Evolutionary conservation across 495 filamentous ascomycete genomes (phyloP), one percentile per base, ranked within the genome.

Genomic region (Aspergillus mulundensis): DNA sequence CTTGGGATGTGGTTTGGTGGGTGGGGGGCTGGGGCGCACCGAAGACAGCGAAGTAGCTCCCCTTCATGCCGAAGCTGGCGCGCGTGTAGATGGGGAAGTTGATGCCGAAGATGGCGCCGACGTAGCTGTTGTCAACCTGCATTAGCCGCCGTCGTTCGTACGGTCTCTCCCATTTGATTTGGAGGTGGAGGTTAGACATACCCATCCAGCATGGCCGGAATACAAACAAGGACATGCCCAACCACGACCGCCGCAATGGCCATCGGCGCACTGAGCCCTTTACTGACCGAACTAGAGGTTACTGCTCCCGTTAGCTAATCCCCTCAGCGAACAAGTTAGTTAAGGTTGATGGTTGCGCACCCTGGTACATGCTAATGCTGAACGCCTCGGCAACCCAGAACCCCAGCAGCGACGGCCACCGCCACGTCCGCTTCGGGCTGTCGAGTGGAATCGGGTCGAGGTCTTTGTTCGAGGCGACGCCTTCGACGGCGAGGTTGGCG

Each of bases 41-140:
- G 34, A 73, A 69, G 28, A 80, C 77, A 7, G 70, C 76, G 25
- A 73, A 70, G 50, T 76, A 78, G 48, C 77, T 81, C 3, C 87
- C 86, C 77, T 84, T 87, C 63, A 88, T 87, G 10, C 66, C 66
- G 54, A 65, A 71, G 44, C 66, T 67, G 23, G 62, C 61, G 14
- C 65, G 51, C 25, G 59, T 57, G 19, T 59, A 60, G 51, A 66
- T 54, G 32, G 66, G 64, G 47, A 69, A 69, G 46, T 61, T 54
- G 59, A 69, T 66, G 38, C 59, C 63, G 28, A 64, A 64, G 43
- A 57, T 54, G 32, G 61, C 63, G 23, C 67, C 65, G 61, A 79
- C 71, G 58, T 77, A 61, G 8, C 53, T 61, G 28, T 18, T 15
- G 1, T 7, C 14, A 21, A 30, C 28, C 28, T 5, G 10, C 28